phyloP scores from a whole-genome alignment of 225 moss, liverwort and hornwort species.

The Thuidium tamariscinum region DNA sequence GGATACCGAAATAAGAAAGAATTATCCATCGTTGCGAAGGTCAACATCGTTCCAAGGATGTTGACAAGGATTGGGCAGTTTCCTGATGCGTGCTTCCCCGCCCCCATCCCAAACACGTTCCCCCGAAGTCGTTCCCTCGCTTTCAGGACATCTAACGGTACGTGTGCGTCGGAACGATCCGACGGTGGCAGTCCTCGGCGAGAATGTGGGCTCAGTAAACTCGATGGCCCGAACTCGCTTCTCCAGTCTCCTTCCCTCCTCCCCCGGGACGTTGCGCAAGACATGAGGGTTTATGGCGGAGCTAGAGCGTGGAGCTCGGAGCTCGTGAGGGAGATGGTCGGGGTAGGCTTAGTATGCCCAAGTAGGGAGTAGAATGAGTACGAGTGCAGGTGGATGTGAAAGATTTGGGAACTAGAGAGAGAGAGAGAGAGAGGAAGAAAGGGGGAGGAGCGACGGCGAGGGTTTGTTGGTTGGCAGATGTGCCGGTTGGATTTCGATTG shows the following conservation, averaged over 20 bases:
- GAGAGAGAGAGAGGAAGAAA: background rate
- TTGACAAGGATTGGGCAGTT: background rate
- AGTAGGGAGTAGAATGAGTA: background rate
- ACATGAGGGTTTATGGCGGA: conserved; percentile 3
- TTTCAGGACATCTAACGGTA: background rate
- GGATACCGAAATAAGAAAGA: no score
- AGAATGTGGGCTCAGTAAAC: background rate
- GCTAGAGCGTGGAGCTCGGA: background rate
- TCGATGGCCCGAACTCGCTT: background rate
- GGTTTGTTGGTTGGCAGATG: background rate
- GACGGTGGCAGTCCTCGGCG: background rate
- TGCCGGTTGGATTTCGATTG: background rate
- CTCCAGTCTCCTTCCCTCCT: background rate
- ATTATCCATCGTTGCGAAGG: background rate
- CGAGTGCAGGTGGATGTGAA: background rate
- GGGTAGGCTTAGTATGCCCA: background rate
- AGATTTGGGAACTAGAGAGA: background rate
- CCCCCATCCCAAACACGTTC: background rate
- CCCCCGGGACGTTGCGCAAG: background rate
- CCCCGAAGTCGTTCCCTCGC: background rate
- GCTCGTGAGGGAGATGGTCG: background rate
- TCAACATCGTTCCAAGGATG: background rate
- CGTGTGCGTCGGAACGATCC: background rate
- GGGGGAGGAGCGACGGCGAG: background rate
- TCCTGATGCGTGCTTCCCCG: background rate